Base-by-base conservation (phyloP, 495 filamentous ascomycete genomes). In the Lophium mytilinum region DNA sequence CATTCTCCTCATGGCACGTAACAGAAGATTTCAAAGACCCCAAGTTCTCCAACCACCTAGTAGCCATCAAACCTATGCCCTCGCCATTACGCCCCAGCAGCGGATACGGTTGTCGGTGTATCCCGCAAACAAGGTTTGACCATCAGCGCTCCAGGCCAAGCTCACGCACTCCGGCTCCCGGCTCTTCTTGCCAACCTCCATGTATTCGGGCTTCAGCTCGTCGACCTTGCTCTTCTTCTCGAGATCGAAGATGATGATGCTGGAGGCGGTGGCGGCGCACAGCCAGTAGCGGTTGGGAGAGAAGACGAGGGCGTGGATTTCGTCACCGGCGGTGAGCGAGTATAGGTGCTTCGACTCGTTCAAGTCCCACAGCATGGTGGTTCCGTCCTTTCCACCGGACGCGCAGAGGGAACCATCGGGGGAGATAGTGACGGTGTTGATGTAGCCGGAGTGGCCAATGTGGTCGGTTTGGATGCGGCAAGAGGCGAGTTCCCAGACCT, bases 221-320 rank as follows among this genome's bases (percentile, higher is more conserved):
- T 99, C 93, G 64, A 99, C 93, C 85, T 97, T 97, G 85, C 86
- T 92, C 89, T 99, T 97, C 91, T 99, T 99, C 89, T 99, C 93
- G 66, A 99, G 83, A 74, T 99, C 93, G 78, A 99, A 99, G 81
- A 99, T 97, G 83, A 96, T 97, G 83, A 99, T 97, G 81, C 82
- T 87, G 79, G 81, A 88, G 71, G 87, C 80, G 57, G 93, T 99
- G 70, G 93, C 93, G 70, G 93, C 93, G 83, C 93, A 99, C 59
- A 99, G 85, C 93, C 93, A 99, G 90, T 99, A 99, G 69, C 93
- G 86, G 87, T 99, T 99, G 71, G 94, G 93, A 45, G 92, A 96
- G 89, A 99, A 99, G 76, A 96, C 94, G 68, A 99, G 92, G 66
- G 93, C 94, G 78, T 99, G 94, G 83, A 99, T 97, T 84, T 97